Evolutionary conservation across 176 grass and related monocot species (phyloP), one percentile per base, ranked within the genome.

Genomic region (Rhynchospora breviuscula): DNA sequence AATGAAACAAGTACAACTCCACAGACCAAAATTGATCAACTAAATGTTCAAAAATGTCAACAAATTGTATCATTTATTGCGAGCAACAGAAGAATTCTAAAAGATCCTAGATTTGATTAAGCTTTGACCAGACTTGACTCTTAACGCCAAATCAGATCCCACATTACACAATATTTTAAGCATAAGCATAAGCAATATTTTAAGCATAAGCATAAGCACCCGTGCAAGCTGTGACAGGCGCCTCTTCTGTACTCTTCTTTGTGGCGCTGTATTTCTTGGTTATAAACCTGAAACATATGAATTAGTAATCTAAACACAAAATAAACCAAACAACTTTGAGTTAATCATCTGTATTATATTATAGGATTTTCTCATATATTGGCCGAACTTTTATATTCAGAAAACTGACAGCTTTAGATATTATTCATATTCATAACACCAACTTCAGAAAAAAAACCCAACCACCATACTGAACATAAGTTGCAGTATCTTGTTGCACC

Each of bases 241-340:
- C 92, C 69, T 82, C 88, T 89, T 88, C 88, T 0, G 81, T 88
- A 51, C 56, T 85, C 89, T 93, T 92, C 88, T 88, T 93, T 51
- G 85, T 67, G 23, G 91, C 85, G 63, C 93, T 93, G 80, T 91
- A 95, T 79, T 98, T 98, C 88, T 93, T 95, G 75, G 93, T 95
- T 72, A 93, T 84, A 26, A 98, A 95, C 88, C 93, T 98, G 83
- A 18, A 76, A 91, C 49, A 72, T 80, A 65, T 83, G 31, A 60
- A 84, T 23, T 47, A 6, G 59, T 83, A 51, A 86, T 56, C 59
- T 88, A 65, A 35, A 68, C 25, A 45, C 77, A 82, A 74, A 65
- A 33, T 31, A 35, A 74, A 35, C 64, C 12, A 49, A 76, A 46
- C 47, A 51, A 49, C 64, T 17, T 17, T 85, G 18, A 21, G 73